Evolutionary conservation across 352 stramenopile species (phyloP), one percentile per base, ranked within the genome.

Genomic region (Pythium biforme): DNA sequence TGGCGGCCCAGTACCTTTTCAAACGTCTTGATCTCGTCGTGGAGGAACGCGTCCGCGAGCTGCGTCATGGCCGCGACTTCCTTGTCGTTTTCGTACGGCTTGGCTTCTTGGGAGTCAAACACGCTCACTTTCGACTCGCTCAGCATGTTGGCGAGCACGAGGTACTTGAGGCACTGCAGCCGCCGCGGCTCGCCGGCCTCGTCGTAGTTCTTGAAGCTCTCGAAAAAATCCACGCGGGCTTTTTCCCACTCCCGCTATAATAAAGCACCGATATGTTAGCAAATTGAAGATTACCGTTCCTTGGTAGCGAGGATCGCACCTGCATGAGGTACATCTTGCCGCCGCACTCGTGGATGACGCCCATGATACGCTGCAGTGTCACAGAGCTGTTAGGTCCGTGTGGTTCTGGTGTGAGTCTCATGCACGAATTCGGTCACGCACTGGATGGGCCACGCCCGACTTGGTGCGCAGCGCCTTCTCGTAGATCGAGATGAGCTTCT

Each of bases 301-400:
- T n/a, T n/a, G n/a, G n/a, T n/a, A n/a, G n/a, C n/a, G n/a, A n/a
- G 20, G 29, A 40, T 9, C 27, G 39, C 22, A 85, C 76, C 74
- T 86, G 83, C 86, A 94, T 94, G 89, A 98, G 97, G 73, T 98
- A 92, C 92, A 98, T 98, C 73, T 98, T 98, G 0, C 94, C 94
- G 34, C 94, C 94, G 41, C 96, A 92, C 68, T 98, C 94, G 70
- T 97, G 91, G 66, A 98, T 98, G 25, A 98, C 77, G 15, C 92
- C 94, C 9, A 98, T 86, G 23, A 97, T 98, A 73, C 92, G 88
- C 82, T 92, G 7, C 8, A 11, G 8, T 5, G n/a, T 37, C 4
- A 37, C 4, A 34, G n/a, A n/a, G n/a, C n/a, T n/a, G n/a, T n/a
- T n/a, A 37, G 31, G 31, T 14, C 31, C n/a, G n/a, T n/a, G n/a